Conservation (phyloP, 2,329 filamentous ascomycete species). For the Lasiodiplodia hormozganensis region DNA sequence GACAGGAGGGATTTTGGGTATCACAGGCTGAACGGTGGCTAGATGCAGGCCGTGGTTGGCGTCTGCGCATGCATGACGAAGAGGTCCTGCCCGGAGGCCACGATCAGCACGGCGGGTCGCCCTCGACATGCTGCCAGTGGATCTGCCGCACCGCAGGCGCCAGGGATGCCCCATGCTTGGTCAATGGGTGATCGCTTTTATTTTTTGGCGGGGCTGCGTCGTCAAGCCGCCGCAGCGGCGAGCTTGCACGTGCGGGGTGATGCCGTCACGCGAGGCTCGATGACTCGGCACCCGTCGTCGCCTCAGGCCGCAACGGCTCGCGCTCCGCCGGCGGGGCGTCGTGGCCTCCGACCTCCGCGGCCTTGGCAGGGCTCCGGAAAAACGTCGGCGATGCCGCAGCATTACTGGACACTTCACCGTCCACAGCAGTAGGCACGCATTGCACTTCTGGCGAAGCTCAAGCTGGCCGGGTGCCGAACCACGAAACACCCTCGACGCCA, state of each 20-base stretch:
- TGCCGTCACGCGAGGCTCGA: slow-evolving; percentile 16
- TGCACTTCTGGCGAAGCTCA: slow-evolving; percentile 16
- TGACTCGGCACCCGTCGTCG: slow-evolving; percentile 10
- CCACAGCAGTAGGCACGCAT: slow-evolving; percentile 17
- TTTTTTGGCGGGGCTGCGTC: slow-evolving; percentile 23
- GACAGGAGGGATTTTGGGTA: slow-evolving; percentile 21
- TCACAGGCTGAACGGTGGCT: slow-evolving; percentile 28
- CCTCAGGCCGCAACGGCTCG: slow-evolving; percentile 10
- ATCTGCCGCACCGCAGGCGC: slow-evolving; percentile 1
- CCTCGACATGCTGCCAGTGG: slow-evolving; percentile 10
- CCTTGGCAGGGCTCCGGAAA: slow-evolving; percentile 17
- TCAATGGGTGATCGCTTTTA: slow-evolving; percentile 11
- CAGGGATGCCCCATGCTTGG: slow-evolving; percentile 20
- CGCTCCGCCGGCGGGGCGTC: slow-evolving; percentile 5
- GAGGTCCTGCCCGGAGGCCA: slow-evolving; percentile 19
- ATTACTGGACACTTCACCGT: slow-evolving; percentile 27
- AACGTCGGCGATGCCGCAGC: slow-evolving; percentile 5
- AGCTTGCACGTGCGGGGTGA: slow-evolving; percentile 15
- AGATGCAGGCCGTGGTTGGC: slow-evolving; percentile 27
- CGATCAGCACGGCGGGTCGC: slow-evolving; percentile 9
- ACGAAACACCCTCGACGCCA: not conserved
- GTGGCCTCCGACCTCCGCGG: not conserved
- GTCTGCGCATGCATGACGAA: slow-evolving; percentile 28
- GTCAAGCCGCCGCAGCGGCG: slow-evolving; percentile 9
- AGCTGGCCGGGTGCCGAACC: slow-evolving; percentile 24